phyloP scores from a whole-genome alignment of 73 alveolate genomes.

The Breviolum minutum region DNA sequence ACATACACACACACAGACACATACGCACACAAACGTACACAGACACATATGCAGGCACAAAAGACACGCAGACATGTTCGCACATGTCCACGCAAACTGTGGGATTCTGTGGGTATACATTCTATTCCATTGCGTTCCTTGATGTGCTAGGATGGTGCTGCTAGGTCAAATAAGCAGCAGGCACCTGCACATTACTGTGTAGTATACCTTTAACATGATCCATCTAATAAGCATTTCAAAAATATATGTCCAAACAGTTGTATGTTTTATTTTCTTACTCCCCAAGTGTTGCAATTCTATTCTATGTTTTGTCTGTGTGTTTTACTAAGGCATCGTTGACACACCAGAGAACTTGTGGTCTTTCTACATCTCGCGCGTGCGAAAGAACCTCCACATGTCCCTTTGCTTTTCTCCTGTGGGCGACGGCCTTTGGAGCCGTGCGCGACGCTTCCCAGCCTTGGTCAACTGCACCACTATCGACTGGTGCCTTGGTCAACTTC shows the following conservation, averaged over 20 bases:
- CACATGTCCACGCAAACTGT: no score
- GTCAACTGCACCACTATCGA: slow-evolving; percentile 98
- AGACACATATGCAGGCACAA: no score
- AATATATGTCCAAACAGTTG: background rate
- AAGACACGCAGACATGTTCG: no score
- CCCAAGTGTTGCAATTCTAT: background rate
- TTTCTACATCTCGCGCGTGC: slow-evolving; percentile 99
- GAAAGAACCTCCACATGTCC: slow-evolving; percentile 99
- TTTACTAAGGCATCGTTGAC: slow-evolving; percentile 6
- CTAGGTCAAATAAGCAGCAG: no score
- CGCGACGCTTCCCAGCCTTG: slow-evolving; percentile 99
- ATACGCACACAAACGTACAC: no score
- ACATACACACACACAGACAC: no score
- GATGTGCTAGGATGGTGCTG: no score
- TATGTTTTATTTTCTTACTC: background rate
- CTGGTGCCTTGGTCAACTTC: slow-evolving; percentile 36
- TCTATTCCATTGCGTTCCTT: no score
- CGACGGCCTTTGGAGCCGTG: slow-evolving; percentile 96
- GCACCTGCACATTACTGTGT: no score
- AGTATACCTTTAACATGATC: no score
- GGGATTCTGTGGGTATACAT: no score
- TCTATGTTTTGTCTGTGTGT: background rate
- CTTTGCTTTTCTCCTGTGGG: slow-evolving; percentile 97
- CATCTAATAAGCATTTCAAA: no score
- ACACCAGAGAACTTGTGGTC: slow-evolving; percentile 98